Conservation (phyloP, 371 early-diverging fungal species). For the Dichotomocladium elegans region DNA sequence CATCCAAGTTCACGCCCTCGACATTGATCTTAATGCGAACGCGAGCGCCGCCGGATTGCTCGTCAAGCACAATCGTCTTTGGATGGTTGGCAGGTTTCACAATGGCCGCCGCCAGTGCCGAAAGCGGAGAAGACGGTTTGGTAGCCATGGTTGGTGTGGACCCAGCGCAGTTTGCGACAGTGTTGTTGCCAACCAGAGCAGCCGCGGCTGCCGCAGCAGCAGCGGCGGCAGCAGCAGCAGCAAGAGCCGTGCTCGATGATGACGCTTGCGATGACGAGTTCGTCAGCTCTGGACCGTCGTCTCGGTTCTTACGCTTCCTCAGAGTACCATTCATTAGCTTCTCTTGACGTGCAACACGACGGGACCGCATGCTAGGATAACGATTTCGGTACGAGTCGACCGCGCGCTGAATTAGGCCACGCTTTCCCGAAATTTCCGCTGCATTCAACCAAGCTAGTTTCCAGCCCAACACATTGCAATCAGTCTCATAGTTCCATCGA, state of each 20-base stretch:
- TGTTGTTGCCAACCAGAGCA: too few species aligned
- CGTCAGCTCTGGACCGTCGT: too few species aligned
- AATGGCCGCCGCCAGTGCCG: conserved; percentile 25
- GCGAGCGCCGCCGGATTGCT: conserved; percentile 23
- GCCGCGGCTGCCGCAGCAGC: background rate
- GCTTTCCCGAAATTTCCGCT: conserved; percentile 75
- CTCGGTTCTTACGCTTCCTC: conserved; percentile 41
- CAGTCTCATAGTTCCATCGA: conserved; percentile 89
- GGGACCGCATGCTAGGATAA: conserved; percentile 75
- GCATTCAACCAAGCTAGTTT: conserved; percentile 85
- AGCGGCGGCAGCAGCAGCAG: background rate
- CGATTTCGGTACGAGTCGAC: conserved; percentile 93
- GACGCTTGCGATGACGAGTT: background rate
- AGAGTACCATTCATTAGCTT: conserved; percentile 58
- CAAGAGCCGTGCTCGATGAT: background rate
- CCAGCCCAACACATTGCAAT: conserved; percentile 85
- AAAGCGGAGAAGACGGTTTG: conserved; percentile 20
- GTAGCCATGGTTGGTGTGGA: conserved; percentile 1
- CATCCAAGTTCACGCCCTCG: conserved; percentile 33
- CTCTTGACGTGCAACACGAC: conserved; percentile 81
- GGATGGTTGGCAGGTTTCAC: conserved; percentile 38
- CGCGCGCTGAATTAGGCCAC: conserved; percentile 93
- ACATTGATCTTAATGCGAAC: conserved; percentile 41
- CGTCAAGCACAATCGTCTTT: conserved; percentile 44
- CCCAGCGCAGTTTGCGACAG: too few species aligned